A percentile compares a stretch with the other conserved stretches of the same genome.
Evolutionary conservation across 345 rosid species (phyloP).

Genomic region (Anastatica hierochuntica): DNA sequence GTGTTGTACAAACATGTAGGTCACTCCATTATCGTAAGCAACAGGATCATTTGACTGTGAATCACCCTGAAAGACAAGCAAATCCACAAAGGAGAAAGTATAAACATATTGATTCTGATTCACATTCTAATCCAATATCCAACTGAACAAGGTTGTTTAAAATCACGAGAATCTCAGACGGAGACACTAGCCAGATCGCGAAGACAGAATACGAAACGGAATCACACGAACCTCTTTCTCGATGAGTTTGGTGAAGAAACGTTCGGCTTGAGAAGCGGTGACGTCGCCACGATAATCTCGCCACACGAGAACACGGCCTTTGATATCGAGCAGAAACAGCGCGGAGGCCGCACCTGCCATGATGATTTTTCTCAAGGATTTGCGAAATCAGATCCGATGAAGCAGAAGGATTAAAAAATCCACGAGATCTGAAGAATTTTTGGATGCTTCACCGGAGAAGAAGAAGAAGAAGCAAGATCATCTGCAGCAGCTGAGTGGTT

Average conservation of each 20-base stretch:
- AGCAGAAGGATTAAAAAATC: not conserved
- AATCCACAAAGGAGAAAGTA: not conserved
- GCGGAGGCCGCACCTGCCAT: slow-evolving; percentile 93
- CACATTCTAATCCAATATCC: not conserved
- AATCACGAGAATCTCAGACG: not conserved
- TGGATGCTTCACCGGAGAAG: slow-evolving; percentile 8
- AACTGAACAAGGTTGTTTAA: not conserved
- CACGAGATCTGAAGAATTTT: slow-evolving; percentile 18
- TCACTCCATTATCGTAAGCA: slow-evolving; percentile 85
- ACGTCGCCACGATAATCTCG: slow-evolving; percentile 90
- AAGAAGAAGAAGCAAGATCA: not conserved
- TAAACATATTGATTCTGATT: not conserved
- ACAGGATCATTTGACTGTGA: slow-evolving; percentile 98
- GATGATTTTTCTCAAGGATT: slow-evolving; percentile 2
- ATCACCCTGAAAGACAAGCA: slow-evolving; percentile 55
- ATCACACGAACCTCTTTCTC: slow-evolving; percentile 54
- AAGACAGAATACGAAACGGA: not conserved
- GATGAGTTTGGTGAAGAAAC: slow-evolving; percentile 75
- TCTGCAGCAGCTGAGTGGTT: not conserved
- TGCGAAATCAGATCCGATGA: slow-evolving; percentile 27
- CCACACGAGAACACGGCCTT: slow-evolving; percentile 73
- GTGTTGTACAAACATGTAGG: slow-evolving; percentile 91
- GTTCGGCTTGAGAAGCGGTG: slow-evolving; percentile 64
- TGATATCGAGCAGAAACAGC: slow-evolving; percentile 67
- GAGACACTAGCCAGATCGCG: too few species aligned